Base-by-base conservation (phyloP, 2,329 filamentous ascomycete genomes). In the Cryphonectria parasitica region DNA sequence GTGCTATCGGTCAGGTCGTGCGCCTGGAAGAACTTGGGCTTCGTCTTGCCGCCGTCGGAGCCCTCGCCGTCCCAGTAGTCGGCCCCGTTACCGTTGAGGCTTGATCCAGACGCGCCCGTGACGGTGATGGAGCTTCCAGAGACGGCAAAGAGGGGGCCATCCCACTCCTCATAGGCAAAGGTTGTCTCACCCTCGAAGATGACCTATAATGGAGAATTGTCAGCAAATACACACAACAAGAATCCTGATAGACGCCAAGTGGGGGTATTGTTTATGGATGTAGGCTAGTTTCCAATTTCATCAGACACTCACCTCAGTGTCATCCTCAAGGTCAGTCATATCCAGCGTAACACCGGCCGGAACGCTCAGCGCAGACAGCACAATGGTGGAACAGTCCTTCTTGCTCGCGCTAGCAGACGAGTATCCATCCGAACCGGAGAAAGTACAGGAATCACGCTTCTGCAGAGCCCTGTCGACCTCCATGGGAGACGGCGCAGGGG, bases 81-180 rank as follows among this genome's bases (percentile, higher is more conserved):
- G 11, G 82, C 75, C 45, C 89, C 88, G 52, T 86, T 82, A 68
- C 87, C 87, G 75, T 91, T 82, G 66, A 91, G 84, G 36, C 25
- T 83, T 78, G 72, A 82, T 82, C 28, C 86, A 89, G 1, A 80
- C 74, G 84, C 84, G 63, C 86, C 87, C 11, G 82, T 81, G 54
- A 91, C 82, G 39, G 83, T 83, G 74, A 91, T 83, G 72, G 82
- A 81, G 49, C 79, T 86, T 56, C 90, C 90, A 1, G 86, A 86
- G 73, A 92, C 82, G 39, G 85, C 84, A 75, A 92, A 84, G 19
- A 92, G 82, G 61, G 90, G 90, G 0, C 90, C 90, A 1, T 78
- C 77, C 90, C 90, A 92, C 75, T 90, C 86, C 91, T 70, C 36
- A 11, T 39, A 39, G 36, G 36, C 36, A 39, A 39, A 39, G 36